Percentiles rank a stretch among this genome's conserved stretches.
phyloP scores from a whole-genome alignment of 1,139 yeast species.

The Candida albicans region DNA sequence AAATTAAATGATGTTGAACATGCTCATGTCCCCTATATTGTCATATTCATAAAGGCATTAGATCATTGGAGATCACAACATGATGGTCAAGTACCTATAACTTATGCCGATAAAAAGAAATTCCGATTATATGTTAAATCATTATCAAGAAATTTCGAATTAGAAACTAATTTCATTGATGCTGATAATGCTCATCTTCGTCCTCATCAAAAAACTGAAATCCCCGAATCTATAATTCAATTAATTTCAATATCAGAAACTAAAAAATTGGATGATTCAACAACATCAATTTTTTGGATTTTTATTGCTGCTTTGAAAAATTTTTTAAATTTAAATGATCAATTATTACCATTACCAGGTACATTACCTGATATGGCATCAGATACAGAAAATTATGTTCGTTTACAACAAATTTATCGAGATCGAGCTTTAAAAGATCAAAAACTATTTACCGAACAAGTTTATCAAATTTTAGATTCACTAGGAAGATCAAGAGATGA shows the following conservation, averaged over 20 bases:
- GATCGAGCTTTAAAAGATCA: constrained; percentile 58
- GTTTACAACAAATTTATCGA: constrained; percentile 57
- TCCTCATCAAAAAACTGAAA: constrained; percentile 41
- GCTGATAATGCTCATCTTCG: constrained; percentile 60
- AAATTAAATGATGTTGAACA: constrained; percentile 50
- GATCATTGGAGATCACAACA: constrained; percentile 42
- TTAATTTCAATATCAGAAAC: constrained; percentile 29
- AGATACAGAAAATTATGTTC: constrained; percentile 61
- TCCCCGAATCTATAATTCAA: constrained; percentile 37
- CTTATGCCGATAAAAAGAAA: constrained; percentile 45
- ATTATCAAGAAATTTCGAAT: constrained; percentile 35
- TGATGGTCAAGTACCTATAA: constrained; percentile 38
- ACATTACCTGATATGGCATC: constrained; percentile 89
- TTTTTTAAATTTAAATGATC: constrained; percentile 45
- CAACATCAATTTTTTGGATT: constrained; percentile 57
- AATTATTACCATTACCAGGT: constrained; percentile 68
- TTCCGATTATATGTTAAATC: constrained; percentile 38
- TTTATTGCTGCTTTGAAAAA: constrained; percentile 54
- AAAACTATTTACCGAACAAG: constrained; percentile 33
- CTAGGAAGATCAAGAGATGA: constrained; percentile 24
- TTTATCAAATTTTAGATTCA: constrained; percentile 23
- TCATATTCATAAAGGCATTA: constrained; percentile 60
- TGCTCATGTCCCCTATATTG: constrained; percentile 73
- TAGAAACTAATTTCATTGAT: constrained; percentile 68
- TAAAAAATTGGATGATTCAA: constrained; percentile 17